A percentile compares a stretch with the other conserved stretches of the same genome.
These are phyloP conservation scores for Barbarea vulgaris DNA, from an alignment of 345 rosid genomes.

Conservation along the genomic window DNA sequence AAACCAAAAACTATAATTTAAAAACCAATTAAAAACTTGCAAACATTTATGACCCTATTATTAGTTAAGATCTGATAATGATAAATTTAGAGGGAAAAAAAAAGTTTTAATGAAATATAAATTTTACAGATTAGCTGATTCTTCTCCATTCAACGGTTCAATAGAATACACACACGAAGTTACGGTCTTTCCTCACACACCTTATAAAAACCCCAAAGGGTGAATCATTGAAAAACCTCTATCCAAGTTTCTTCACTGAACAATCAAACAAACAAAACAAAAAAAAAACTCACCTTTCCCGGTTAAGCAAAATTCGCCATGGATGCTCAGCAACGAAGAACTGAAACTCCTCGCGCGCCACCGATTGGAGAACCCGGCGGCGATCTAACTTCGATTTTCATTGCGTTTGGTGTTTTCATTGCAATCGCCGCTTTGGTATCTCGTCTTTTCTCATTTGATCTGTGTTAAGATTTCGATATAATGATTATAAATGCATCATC, in stretches of 20 bases:
- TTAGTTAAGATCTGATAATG: not conserved
- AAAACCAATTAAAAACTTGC: no score
- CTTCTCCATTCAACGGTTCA: conserved; percentile 5
- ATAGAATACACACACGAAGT: not conserved
- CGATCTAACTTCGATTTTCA: conserved; percentile 35
- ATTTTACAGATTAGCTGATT: not conserved
- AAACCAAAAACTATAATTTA: no score
- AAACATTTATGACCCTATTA: no score
- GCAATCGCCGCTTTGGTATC: conserved; percentile 52
- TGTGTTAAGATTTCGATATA: not conserved
- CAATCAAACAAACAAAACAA: no score
- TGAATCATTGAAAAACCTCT: not conserved
- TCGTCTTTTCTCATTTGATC: conserved; percentile 1
- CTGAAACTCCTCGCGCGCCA: conserved; percentile 36
- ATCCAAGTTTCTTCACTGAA: conserved; percentile 27
- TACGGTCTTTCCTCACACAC: not conserved
- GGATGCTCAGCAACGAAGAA: conserved; percentile 53
- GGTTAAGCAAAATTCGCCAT: conserved; percentile 39
- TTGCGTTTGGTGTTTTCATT: conserved; percentile 45
- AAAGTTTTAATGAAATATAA: not conserved
- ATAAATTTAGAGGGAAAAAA: no score
- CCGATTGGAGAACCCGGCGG: conserved; percentile 38
- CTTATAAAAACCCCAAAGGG: not conserved
- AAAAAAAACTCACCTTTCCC: not conserved
- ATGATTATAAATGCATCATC: not conserved